Evolutionary conservation across 192 early-diverging fungal species (phyloP).

Genomic region (Allomyces arbusculus): DNA sequence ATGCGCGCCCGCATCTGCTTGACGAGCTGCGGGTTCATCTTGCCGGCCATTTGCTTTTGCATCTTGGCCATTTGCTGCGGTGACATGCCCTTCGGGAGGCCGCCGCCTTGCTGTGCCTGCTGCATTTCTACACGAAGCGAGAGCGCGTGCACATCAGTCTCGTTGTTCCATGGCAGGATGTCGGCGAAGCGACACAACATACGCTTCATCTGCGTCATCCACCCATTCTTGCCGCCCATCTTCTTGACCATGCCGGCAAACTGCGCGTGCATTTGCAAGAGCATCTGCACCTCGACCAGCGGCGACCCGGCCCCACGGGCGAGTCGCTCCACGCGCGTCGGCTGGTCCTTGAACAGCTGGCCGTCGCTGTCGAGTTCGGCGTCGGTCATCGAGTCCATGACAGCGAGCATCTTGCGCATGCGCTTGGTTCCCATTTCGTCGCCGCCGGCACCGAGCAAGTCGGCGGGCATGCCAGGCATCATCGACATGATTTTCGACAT

Average conservation of each 20-base stretch:
- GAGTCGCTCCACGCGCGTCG: conserved; percentile 49
- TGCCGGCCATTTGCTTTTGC: conserved; percentile 45
- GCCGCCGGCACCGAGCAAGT: conserved; percentile 19
- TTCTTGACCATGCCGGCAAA: conserved; percentile 77
- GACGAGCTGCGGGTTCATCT: conserved; percentile 45
- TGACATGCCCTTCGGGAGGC: conserved; percentile 15
- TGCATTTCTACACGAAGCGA: conserved; percentile 31
- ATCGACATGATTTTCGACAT: conserved; percentile 75
- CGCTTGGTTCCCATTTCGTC: conserved; percentile 33
- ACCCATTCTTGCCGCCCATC: conserved; percentile 77
- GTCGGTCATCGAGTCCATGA: conserved; percentile 94
- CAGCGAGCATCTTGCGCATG: conserved; percentile 59
- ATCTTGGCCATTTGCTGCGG: conserved; percentile 36
- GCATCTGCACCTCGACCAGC: conserved; percentile 59
- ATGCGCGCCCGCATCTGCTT: conserved; percentile 41
- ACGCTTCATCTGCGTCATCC: conserved; percentile 39
- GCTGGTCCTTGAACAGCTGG: conserved; percentile 54
- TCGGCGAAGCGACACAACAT: conserved; percentile 10
- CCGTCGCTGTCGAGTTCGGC: conserved; percentile 71
- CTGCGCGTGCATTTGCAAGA: conserved; percentile 51
- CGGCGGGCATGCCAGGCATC: conserved; percentile 39
- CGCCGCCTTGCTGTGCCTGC: conserved; percentile 15
- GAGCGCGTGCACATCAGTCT: conserved; percentile 2
- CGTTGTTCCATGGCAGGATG: conserved; percentile 4
- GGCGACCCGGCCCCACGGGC: conserved; percentile 69